Evolutionary conservation across 441 rosid genomes (phyloP).

Genomic region (Gossypium aridum): DNA sequence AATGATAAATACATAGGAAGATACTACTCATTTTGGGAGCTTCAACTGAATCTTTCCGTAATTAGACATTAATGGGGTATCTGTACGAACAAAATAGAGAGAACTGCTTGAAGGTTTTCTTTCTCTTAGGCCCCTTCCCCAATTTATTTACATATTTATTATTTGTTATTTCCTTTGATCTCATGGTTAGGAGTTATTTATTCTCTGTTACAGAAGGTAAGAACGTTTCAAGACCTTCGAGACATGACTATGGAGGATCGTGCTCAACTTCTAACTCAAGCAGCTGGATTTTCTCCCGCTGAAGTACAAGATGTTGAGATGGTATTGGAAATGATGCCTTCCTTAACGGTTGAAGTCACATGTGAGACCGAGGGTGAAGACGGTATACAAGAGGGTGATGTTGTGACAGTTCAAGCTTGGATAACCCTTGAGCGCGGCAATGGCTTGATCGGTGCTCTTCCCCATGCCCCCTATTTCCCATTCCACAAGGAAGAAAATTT

Average conservation of each 20-base stretch:
- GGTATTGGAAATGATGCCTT: slow-evolving; percentile 93
- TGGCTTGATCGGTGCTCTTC: slow-evolving; percentile 78
- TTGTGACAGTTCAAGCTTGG: slow-evolving; percentile 89
- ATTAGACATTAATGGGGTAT: background rate
- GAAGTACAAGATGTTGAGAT: slow-evolving; percentile 72
- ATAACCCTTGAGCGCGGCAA: slow-evolving; percentile 68
- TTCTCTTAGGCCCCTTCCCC: background rate
- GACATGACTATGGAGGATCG: slow-evolving; percentile 71
- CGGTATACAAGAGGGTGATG: slow-evolving; percentile 88
- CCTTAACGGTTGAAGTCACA: slow-evolving; percentile 66
- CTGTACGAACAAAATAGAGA: background rate
- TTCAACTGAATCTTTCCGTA: background rate
- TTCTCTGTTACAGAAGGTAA: slow-evolving; percentile 68
- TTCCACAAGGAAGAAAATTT: slow-evolving; percentile 93
- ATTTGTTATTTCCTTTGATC: slow-evolving; percentile 3
- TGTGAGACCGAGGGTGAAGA: slow-evolving; percentile 98
- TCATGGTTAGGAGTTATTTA: background rate
- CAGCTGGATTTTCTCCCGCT: slow-evolving; percentile 62
- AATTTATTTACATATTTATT: background rate
- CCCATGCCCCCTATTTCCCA: slow-evolving; percentile 87
- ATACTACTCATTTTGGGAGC: background rate
- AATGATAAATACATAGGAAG: background rate
- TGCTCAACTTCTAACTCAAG: slow-evolving; percentile 63
- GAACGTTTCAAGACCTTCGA: slow-evolving; percentile 72
- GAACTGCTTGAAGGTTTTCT: background rate